Evolutionary conservation across 148 eudicot genomes (phyloP), one percentile per base, ranked within the genome.

Genomic region (Drosera capensis): DNA sequence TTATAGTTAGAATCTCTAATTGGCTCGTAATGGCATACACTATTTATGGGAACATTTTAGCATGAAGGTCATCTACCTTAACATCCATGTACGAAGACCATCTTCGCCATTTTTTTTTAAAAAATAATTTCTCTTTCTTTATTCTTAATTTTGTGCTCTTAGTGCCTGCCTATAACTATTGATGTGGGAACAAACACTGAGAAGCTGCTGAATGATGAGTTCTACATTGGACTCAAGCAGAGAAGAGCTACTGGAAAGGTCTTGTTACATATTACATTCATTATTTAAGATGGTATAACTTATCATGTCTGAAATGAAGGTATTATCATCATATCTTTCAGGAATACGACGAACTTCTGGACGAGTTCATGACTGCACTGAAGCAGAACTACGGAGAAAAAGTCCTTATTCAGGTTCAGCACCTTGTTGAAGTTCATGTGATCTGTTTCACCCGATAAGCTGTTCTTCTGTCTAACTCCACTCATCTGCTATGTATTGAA

Each of bases 301-400:
- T 34, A 11, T 11, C 6, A 9, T 34, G 0, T 11, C 3, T 2
- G 38, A 9, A 34, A 11, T 34, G 11, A 2, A 34, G 11, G 2
- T 34, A 2, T 34, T 11, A 34, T 34, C 0, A 34, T 34, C 1
- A 16, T 18, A 24, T 13, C 51, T 44, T 68, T 26, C 67, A 88
- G 96, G 96, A 88, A 63, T 88, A 88, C 57, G 69, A 72, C 49
- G 86, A 88, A 59, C 70, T 88, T 44, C 60, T 83, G 30, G 63
- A 83, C 3, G 96, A 88, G 48, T 88, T 88, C 65, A 77, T 82
- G 94, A 59, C 56, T 52, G 86, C 96, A 39, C 86, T 83, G 28
- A 88, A 88, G 69, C 96, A 88, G 62, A 82, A 77, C 58, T 88
- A 88, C 49, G 96, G 96, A 46, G 94, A 88, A 67, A 88, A 88